Evolutionary conservation across 108 stramenopile genomes (phyloP).

Genomic region (Stephanodiscus minutulus): DNA sequence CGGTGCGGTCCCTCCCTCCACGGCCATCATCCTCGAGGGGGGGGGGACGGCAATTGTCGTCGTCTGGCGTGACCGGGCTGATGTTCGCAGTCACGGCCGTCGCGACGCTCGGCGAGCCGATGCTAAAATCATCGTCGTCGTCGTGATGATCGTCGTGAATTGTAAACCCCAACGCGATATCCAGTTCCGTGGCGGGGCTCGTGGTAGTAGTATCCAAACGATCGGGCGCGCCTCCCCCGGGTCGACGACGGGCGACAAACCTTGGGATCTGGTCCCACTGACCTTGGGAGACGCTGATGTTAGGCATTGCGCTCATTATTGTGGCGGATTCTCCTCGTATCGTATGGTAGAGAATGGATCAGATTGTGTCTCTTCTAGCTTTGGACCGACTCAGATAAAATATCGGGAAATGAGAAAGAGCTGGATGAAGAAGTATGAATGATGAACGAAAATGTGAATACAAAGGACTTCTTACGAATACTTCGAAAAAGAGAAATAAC

Average conservation of each 20-base stretch:
- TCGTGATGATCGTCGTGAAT: neutral
- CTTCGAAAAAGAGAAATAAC: too few species aligned
- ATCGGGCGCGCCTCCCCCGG: neutral
- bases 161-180: conserved; percentile 1
- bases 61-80: neutral
- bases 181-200: neutral
- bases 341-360: too few species aligned
- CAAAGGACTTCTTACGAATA: too few species aligned
- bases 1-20: neutral
- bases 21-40: neutral
- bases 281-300: too few species aligned
- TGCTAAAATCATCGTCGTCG: conserved; percentile 4
- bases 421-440: too few species aligned
- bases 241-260: neutral
- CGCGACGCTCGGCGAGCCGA: neutral
- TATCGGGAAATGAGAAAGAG: too few species aligned
- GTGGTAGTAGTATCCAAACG: neutral
- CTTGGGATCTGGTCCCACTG: neutral
- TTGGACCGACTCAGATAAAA: too few species aligned
- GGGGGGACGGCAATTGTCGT: too few species aligned
- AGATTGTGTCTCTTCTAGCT: too few species aligned
- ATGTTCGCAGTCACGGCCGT: conserved; percentile 26
- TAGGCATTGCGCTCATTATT: too few species aligned
- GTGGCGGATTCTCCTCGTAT: too few species aligned
- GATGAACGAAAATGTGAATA: too few species aligned